Evolutionary conservation across 371 early-diverging fungal species (phyloP).

Genomic region (Choanephora cucurbitarum): DNA sequence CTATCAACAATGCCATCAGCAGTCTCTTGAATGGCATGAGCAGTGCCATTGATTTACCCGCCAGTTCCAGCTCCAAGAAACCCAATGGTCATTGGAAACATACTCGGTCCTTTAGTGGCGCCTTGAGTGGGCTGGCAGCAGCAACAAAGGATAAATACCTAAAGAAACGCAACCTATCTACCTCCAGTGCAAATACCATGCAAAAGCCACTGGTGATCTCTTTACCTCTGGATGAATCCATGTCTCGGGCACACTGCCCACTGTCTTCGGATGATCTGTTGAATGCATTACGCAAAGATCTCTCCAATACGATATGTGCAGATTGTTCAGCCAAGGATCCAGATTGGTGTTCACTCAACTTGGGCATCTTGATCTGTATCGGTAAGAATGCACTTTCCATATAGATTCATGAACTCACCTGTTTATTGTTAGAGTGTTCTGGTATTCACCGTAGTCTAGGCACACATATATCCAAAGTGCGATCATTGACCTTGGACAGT

Average conservation of each 20-base stretch:
- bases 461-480: conserved; percentile 88
- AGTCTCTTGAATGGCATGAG: conserved; percentile 64
- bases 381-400: conserved; percentile 46
- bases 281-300: conserved; percentile 46
- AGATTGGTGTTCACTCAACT: conserved; percentile 93
- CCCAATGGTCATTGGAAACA: conserved; percentile 8
- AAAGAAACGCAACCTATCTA: conserved; percentile 9
- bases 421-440: conserved; percentile 94
- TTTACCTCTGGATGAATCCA: background rate
- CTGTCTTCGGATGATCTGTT: conserved; percentile 26
- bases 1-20: conserved; percentile 73
- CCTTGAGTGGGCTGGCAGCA: conserved; percentile 19
- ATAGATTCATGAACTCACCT: too few species aligned
- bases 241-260: too few species aligned
- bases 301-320: conserved; percentile 74
- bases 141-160: conserved; percentile 20
- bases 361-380: conserved; percentile 95
- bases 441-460: conserved; percentile 97
- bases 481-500: conserved; percentile 83
- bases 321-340: conserved; percentile 83
- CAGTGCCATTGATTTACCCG: conserved; percentile 28
- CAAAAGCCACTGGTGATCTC: background rate
- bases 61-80: background rate
- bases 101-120: conserved; percentile 15
- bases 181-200: background rate